Conservation (phyloP, 1,284 basidiomycete genomes). For the Leccinum insigne region DNA sequence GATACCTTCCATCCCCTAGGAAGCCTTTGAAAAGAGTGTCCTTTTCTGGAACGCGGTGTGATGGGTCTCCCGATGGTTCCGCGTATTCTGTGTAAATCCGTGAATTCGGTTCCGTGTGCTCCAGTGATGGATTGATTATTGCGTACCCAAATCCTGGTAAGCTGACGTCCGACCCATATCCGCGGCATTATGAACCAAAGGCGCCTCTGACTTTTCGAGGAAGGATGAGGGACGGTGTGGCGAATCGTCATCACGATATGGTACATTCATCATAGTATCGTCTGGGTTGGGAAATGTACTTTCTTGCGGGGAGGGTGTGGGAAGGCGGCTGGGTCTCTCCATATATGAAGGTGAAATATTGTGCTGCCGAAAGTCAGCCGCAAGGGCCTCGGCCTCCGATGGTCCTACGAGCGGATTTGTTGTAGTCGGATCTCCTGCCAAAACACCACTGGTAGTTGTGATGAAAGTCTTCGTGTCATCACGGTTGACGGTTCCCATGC, state of each 20-base stretch:
- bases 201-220: conserved; percentile 38
- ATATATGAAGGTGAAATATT: conserved; percentile 12
- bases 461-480: conserved; percentile 25
- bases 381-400: conserved; percentile 29
- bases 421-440: conserved; percentile 9
- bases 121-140: not conserved
- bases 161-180: conserved; percentile 37
- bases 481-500: conserved; percentile 6
- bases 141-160: conserved; percentile 59
- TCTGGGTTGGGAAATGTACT: conserved; percentile 1
- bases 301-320: conserved; percentile 17
- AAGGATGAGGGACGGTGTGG: conserved; percentile 18
- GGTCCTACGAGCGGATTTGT: conserved; percentile 8
- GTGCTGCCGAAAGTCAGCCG: conserved; percentile 27
- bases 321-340: conserved; percentile 11
- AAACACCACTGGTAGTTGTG: conserved; percentile 24
- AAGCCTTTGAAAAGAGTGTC: conserved; percentile 41
- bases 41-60: conserved; percentile 36
- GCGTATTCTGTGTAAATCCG: conserved; percentile 49
- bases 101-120: not conserved
- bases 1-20: conserved; percentile 52
- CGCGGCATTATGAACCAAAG: conserved; percentile 48
- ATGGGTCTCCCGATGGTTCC: conserved; percentile 43
- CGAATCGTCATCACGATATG: conserved; percentile 31
- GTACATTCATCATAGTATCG: conserved; percentile 6